Percentiles rank a stretch among this genome's conserved stretches.
Evolutionary conservation across 2,329 filamentous ascomycete species (phyloP).

Genomic region (Penicillium sclerotiorum): DNA sequence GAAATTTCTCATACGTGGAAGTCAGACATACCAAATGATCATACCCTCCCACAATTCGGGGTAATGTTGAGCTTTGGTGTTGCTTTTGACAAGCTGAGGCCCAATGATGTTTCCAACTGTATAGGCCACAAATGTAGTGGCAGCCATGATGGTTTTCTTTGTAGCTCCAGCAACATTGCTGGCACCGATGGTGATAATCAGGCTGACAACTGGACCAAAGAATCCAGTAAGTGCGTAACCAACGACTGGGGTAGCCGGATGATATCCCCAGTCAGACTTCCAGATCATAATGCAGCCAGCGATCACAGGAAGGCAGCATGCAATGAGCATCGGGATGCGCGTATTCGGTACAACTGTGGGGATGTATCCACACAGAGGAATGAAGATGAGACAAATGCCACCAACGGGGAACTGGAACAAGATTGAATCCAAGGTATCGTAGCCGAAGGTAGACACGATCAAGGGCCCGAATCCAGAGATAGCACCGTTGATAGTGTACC

Average conservation of each 20-base stretch:
- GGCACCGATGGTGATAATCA: slow-evolving; percentile 61
- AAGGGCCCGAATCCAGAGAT: slow-evolving; percentile 71
- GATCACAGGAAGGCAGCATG: slow-evolving; percentile 72
- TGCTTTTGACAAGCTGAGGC: slow-evolving; percentile 69
- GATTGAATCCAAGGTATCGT: slow-evolving; percentile 64
- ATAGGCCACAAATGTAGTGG: slow-evolving; percentile 74
- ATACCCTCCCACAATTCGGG: slow-evolving; percentile 71
- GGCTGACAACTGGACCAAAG: slow-evolving; percentile 70
- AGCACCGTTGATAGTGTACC: slow-evolving; percentile 71
- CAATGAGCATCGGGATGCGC: slow-evolving; percentile 65
- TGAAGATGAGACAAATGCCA: slow-evolving; percentile 66
- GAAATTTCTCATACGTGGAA: not conserved
- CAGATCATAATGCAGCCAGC: slow-evolving; percentile 75
- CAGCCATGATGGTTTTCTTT: slow-evolving; percentile 77
- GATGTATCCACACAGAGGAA: slow-evolving; percentile 67
- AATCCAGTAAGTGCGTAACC: slow-evolving; percentile 74
- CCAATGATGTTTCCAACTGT: slow-evolving; percentile 77
- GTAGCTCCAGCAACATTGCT: slow-evolving; percentile 75
- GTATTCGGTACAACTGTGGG: slow-evolving; percentile 63
- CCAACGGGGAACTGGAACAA: slow-evolving; percentile 76
- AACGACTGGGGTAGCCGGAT: slow-evolving; percentile 66
- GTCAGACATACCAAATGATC: slow-evolving; percentile 59
- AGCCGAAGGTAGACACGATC: slow-evolving; percentile 73
- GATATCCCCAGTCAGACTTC: slow-evolving; percentile 66
- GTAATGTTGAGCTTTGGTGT: slow-evolving; percentile 68